Percentiles rank a stretch among this genome's conserved stretches.
Evolutionary conservation across 371 early-diverging fungal species (phyloP).

Genomic region (Mortierella sp.): DNA sequence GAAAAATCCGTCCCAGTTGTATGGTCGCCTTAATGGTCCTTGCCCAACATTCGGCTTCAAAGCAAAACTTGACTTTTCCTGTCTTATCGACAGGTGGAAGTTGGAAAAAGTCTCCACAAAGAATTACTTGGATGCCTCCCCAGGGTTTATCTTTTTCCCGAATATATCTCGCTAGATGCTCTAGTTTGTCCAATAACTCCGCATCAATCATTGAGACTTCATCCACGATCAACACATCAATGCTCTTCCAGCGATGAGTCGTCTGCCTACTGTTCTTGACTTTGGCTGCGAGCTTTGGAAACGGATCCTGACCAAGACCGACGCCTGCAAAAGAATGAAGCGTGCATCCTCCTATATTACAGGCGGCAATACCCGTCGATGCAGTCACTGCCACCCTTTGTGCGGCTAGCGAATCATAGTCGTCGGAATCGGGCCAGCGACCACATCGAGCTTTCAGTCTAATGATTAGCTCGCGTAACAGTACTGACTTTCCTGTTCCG

Average conservation of each 20-base stretch:
- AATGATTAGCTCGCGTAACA: conserved; percentile 58
- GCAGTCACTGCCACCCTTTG: conserved; percentile 47
- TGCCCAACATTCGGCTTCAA: conserved; percentile 77
- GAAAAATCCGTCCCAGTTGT: conserved; percentile 61
- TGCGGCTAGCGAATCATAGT: conserved; percentile 27
- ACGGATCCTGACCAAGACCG: conserved; percentile 44
- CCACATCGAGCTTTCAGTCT: conserved; percentile 18
- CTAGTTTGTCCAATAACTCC: conserved; percentile 42
- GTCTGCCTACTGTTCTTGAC: conserved; percentile 10
- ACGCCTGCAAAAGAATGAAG: conserved; percentile 71
- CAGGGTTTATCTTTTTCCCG: conserved; percentile 57
- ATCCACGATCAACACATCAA: conserved; percentile 64
- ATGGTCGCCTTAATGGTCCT: conserved; percentile 61
- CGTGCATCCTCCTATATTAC: conserved; percentile 68
- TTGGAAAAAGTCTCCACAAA: conserved; percentile 75
- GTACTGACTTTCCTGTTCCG: conserved; percentile 57
- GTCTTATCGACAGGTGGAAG: conserved; percentile 65
- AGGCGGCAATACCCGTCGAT: conserved; percentile 59
- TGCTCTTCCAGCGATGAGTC: conserved; percentile 44
- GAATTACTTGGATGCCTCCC: conserved; percentile 69
- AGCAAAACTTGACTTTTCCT: conserved; percentile 66
- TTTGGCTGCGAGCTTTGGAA: conserved; percentile 6
- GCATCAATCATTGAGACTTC: conserved; percentile 70
- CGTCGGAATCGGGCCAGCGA: conserved; percentile 4
- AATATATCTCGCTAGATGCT: conserved; percentile 22